phyloP scores from a whole-genome alignment of 2,329 filamentous ascomycete species.

The Penicillium sp. region DNA sequence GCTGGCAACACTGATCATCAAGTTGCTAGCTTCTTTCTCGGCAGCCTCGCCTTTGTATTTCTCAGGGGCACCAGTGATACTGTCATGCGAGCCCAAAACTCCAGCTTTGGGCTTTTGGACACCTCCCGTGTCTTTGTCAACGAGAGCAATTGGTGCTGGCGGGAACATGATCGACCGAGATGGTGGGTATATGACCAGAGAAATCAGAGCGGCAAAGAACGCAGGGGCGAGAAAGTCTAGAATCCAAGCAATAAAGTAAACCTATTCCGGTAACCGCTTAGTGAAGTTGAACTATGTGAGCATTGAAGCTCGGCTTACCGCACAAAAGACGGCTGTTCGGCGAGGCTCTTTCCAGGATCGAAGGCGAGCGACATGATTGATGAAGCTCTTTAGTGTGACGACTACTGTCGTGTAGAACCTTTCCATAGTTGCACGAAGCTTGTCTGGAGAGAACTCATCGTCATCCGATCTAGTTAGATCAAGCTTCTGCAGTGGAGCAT shows the following conservation, averaged over 20 bases:
- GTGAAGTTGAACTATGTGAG: neutral
- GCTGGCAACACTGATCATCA: slow-evolving; percentile 67
- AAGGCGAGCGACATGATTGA: slow-evolving; percentile 70
- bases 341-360: slow-evolving; percentile 72
- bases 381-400: slow-evolving; percentile 59
- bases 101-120: slow-evolving; percentile 72
- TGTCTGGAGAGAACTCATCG: slow-evolving; percentile 80
- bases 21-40: slow-evolving; percentile 75
- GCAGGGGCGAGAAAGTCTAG: slow-evolving; percentile 66
- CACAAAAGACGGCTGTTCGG: slow-evolving; percentile 62
- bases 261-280: slow-evolving; percentile 22
- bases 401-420: slow-evolving; percentile 75
- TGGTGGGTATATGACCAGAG: slow-evolving; percentile 61
- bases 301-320: slow-evolving; percentile 34
- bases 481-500: slow-evolving; percentile 59
- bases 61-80: slow-evolving; percentile 74
- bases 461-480: slow-evolving; percentile 77
- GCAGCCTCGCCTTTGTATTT: slow-evolving; percentile 78
- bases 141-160: slow-evolving; percentile 68
- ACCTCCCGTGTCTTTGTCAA: slow-evolving; percentile 64
- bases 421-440: slow-evolving; percentile 71
- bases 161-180: slow-evolving; percentile 65
- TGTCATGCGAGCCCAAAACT: slow-evolving; percentile 69
- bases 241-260: slow-evolving; percentile 62
- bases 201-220: slow-evolving; percentile 54